These are phyloP conservation scores for Pilaira anomala DNA, from an alignment of 192 early-diverging fungal genomes.

Conservation along the genomic window DNA sequence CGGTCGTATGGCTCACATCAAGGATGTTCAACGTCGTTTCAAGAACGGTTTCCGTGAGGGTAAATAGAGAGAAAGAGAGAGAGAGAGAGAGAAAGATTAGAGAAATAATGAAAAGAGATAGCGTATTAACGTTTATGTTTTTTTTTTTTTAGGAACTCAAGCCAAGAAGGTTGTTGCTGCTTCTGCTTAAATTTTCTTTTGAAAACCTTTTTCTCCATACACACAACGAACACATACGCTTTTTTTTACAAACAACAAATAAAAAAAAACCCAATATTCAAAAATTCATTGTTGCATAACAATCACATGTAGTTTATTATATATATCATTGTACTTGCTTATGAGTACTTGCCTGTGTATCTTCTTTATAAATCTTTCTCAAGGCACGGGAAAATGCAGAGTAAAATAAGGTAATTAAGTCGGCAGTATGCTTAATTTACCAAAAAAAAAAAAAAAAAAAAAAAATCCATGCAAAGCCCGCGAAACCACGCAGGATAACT, in stretches of 20 bases:
- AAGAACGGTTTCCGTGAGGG: conserved; percentile 98
- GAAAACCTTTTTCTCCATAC: neutral
- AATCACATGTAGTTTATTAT: too few relatives aligned
- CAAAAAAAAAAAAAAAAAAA: too few relatives aligned
- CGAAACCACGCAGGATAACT: too few relatives aligned
- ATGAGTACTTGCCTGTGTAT: too few relatives aligned
- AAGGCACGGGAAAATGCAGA: too few relatives aligned
- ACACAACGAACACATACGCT: neutral
- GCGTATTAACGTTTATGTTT: neutral
- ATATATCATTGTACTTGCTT: too few relatives aligned
- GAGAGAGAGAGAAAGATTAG: too few relatives aligned
- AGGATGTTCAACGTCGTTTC: conserved; percentile 87
- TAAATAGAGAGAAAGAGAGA: conserved; percentile 25
- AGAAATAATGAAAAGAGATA: neutral
- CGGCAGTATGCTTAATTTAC: too few relatives aligned
- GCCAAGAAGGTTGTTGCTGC: conserved; percentile 20
- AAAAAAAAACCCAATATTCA: neutral
- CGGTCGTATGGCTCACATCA: conserved; percentile 96
- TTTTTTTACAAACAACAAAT: conserved; percentile 7
- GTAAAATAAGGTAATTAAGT: too few relatives aligned
- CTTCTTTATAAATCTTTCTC: too few relatives aligned
- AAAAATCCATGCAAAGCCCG: too few relatives aligned
- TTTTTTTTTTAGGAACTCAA: conserved; percentile 21
- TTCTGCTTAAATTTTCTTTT: conserved; percentile 20
- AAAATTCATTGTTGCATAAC: too few relatives aligned